These are phyloP conservation scores for Syzygium grande DNA, from an alignment of 345 rosid genomes.

Conservation along the genomic window DNA sequence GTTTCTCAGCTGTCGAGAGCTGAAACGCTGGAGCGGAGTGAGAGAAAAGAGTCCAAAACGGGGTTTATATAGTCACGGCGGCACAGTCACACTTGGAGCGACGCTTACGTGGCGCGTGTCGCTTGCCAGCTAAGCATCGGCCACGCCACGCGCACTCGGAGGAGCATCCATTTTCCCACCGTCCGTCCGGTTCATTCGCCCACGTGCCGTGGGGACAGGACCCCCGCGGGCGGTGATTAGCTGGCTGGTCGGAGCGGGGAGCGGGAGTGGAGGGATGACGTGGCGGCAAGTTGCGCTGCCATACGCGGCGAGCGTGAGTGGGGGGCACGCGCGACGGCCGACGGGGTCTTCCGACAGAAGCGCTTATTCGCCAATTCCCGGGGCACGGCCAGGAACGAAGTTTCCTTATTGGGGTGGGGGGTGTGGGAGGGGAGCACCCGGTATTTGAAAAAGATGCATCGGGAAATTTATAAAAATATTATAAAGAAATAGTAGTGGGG, in stretches of 20 bases:
- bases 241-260: too few relatives aligned
- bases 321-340: background rate
- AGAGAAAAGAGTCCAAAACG: background rate
- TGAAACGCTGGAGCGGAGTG: background rate
- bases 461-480: background rate
- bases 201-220: too few relatives aligned
- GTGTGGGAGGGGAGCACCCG: background rate
- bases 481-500: background rate
- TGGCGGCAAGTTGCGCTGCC: background rate
- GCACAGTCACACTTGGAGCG: background rate
- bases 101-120: background rate
- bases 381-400: background rate
- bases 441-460: background rate
- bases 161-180: background rate
- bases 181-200: too few relatives aligned
- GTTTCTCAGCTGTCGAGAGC: too few relatives aligned
- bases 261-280: background rate
- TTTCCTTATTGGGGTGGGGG: background rate
- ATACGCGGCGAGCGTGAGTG: background rate
- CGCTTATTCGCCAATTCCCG: background rate
- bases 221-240: too few relatives aligned
- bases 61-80: background rate
- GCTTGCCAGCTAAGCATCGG: background rate
- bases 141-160: background rate
- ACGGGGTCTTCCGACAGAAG: background rate